phyloP scores from a whole-genome alignment of 495 filamentous ascomycete species.

The Penicillium macrosclerotiorum region DNA sequence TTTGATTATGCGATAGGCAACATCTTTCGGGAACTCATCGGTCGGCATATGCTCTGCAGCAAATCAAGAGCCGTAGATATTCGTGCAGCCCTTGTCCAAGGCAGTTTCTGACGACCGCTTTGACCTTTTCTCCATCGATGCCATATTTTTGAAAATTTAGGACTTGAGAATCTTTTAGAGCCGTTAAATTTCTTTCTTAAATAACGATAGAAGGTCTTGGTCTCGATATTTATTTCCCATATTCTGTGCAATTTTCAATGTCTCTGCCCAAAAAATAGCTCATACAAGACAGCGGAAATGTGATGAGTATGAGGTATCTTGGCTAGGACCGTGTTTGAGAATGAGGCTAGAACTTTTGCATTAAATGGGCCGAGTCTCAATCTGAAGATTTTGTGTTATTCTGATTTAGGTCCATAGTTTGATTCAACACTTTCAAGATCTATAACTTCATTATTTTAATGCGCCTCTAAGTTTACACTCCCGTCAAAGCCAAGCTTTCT shows the following conservation, averaged over 20 bases:
- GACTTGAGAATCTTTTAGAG: no score
- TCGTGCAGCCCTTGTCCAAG: constrained; percentile 2
- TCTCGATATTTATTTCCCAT: background rate
- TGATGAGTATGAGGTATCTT: constrained; percentile 4
- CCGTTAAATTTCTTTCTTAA: no score
- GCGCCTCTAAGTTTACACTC: background rate
- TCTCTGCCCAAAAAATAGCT: constrained; percentile 59
- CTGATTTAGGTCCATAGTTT: background rate
- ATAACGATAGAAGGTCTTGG: no score
- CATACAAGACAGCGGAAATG: background rate
- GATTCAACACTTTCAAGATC: background rate
- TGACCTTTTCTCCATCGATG: no score
- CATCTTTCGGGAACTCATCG: constrained; percentile 13
- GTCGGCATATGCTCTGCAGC: constrained; percentile 11
- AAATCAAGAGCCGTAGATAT: constrained; percentile 18
- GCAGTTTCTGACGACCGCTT: no score
- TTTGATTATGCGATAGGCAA: constrained; percentile 28
- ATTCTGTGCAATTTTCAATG: constrained; percentile 1
- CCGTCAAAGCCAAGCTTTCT: background rate
- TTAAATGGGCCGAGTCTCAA: background rate
- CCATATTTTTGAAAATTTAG: no score
- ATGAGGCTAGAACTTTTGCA: background rate
- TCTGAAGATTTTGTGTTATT: background rate
- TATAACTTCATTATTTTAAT: background rate
- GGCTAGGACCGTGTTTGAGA: background rate